These are phyloP conservation scores for Cercophora scortea DNA, from an alignment of 495 filamentous ascomycete genomes.

Conservation along the genomic window DNA sequence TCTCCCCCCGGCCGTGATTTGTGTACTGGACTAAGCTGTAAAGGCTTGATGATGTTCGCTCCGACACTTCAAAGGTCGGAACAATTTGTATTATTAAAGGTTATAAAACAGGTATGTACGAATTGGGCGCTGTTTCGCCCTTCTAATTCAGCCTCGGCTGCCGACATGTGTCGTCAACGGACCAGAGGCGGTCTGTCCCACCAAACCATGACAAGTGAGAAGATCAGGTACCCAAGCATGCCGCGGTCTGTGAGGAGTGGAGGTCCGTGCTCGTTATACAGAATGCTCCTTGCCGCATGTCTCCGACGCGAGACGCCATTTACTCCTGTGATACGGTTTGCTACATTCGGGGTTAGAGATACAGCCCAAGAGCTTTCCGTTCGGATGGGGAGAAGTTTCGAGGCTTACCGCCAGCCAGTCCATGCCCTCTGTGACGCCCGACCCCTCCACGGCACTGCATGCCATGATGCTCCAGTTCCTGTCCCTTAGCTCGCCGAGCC, in stretches of 20 bases:
- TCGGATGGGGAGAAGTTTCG: not conserved
- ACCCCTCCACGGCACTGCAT: slow-evolving; percentile 91
- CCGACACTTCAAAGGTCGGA: not conserved
- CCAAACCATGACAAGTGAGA: slow-evolving; percentile 7
- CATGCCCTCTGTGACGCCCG: slow-evolving; percentile 93
- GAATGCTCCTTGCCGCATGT: slow-evolving; percentile 7
- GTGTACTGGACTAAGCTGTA: too few relatives aligned
- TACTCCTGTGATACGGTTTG: slow-evolving; percentile 45
- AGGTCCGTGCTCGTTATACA: slow-evolving; percentile 22
- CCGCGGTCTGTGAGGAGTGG: slow-evolving; percentile 10
- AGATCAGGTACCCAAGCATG: slow-evolving; percentile 18
- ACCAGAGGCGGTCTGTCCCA: slow-evolving; percentile 1
- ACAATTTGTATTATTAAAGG: slow-evolving; percentile 15
- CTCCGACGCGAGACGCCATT: not conserved
- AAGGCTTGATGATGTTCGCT: not conserved
- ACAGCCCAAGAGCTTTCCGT: not conserved
- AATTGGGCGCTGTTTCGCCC: slow-evolving; percentile 7
- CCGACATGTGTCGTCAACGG: slow-evolving; percentile 17
- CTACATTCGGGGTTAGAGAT: slow-evolving; percentile 23
- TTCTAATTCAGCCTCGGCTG: slow-evolving; percentile 16
- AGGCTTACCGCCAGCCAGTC: slow-evolving; percentile 94
- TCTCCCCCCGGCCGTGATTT: too few relatives aligned
- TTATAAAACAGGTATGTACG: slow-evolving; percentile 18
- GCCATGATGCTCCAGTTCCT: slow-evolving; percentile 99
- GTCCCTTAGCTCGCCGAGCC: slow-evolving; percentile 82